Conservation (phyloP, 139 green algal species). For the Chlamydomonas incerta region DNA sequence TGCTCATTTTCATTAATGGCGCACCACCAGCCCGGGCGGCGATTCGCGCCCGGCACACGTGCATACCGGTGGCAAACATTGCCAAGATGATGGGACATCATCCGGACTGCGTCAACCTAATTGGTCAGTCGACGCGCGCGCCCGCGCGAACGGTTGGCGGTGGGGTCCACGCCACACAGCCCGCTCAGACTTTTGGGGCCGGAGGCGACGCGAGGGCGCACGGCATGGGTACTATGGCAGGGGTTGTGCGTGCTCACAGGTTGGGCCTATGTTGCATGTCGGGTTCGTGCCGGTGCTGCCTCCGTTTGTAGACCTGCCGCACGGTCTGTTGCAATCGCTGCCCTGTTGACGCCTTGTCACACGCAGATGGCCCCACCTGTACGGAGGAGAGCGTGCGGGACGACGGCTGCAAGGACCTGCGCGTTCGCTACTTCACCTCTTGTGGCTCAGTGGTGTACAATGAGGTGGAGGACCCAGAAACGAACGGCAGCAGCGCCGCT, state of each 20-base stretch:
- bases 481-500: not conserved
- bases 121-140: too few relatives aligned
- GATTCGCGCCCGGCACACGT: not conserved
- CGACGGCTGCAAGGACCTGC: not conserved
- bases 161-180: too few relatives aligned
- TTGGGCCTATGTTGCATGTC: not conserved
- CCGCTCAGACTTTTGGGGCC: not conserved
- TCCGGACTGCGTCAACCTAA: not conserved
- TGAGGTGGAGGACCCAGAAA: constrained; percentile 9
- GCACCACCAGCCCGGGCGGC: not conserved
- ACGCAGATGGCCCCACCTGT: constrained; percentile 22
- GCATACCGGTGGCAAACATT: not conserved
- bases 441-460: constrained; percentile 2
- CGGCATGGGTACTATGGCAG: too few relatives aligned
- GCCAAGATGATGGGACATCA: not conserved
- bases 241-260: not conserved
- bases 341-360: not conserved
- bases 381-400: not conserved
- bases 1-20: too few relatives aligned
- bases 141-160: too few relatives aligned
- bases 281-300: too few relatives aligned
- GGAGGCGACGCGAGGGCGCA: not conserved
- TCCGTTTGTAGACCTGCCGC: not conserved
- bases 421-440: constrained; percentile 2
- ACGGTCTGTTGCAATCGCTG: not conserved